These are phyloP conservation scores for Sanguinoderma infundibulare DNA, from an alignment of 1,284 basidiomycete genomes.

Conservation along the genomic window DNA sequence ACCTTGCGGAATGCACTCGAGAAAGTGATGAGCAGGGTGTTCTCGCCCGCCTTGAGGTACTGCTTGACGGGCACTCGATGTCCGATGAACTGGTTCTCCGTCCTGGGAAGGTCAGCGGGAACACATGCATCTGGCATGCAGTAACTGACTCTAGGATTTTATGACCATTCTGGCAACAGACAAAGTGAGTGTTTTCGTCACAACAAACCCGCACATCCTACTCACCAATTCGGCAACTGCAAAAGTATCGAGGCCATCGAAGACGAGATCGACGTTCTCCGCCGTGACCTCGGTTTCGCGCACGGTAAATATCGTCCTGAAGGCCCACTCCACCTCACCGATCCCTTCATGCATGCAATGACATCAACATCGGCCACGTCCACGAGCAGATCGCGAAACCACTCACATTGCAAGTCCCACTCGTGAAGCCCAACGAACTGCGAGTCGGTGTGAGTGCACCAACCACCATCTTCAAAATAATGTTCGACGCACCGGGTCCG, in stretches of 20 bases:
- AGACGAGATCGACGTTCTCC: slow-evolving; percentile 72
- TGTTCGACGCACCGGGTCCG: slow-evolving; percentile 74
- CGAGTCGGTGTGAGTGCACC: background rate
- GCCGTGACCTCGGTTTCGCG: slow-evolving; percentile 49
- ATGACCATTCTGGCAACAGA: slow-evolving; percentile 62
- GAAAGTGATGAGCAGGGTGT: slow-evolving; percentile 76
- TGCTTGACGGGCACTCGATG: slow-evolving; percentile 67
- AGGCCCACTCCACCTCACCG: slow-evolving; percentile 86
- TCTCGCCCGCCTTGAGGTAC: slow-evolving; percentile 57
- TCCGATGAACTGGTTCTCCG: slow-evolving; percentile 80
- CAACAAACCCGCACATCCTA: background rate
- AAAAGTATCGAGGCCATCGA: slow-evolving; percentile 91
- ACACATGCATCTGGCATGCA: background rate
- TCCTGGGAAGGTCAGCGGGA: slow-evolving; percentile 38
- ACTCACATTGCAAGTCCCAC: slow-evolving; percentile 85
- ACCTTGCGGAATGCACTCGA: slow-evolving; percentile 77
- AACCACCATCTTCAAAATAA: background rate
- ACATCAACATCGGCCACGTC: background rate
- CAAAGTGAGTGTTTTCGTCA: background rate
- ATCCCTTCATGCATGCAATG: slow-evolving; percentile 60
- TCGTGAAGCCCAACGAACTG: slow-evolving; percentile 82
- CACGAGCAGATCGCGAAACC: no score
- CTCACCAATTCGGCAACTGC: slow-evolving; percentile 70
- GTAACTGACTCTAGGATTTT: slow-evolving; percentile 61
- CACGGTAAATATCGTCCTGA: slow-evolving; percentile 71